Conservation (phyloP, 2,329 filamentous ascomycete species). For the Xylariaceae sp. region DNA sequence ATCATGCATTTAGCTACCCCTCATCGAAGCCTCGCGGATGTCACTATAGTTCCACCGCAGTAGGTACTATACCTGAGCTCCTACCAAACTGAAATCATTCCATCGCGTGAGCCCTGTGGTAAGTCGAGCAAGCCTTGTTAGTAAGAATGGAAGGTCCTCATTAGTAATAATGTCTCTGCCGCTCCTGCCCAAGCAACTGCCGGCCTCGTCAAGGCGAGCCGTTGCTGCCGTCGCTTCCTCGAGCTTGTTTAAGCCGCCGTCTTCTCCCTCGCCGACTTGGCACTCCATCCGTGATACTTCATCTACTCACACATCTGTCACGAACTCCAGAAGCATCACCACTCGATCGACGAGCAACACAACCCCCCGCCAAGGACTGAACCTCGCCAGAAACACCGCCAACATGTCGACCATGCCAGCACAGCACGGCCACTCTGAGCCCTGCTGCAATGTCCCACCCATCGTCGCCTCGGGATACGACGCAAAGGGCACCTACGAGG, state of each 20-base stretch:
- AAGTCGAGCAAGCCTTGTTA: too few species aligned
- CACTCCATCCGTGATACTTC: conserved; percentile 4
- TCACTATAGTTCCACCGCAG: too few species aligned
- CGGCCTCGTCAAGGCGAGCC: conserved; percentile 11
- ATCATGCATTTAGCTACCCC: too few species aligned
- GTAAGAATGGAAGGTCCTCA: too few species aligned
- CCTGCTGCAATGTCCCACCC: conserved; percentile 53
- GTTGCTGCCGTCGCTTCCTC: conserved; percentile 10
- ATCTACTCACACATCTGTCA: conserved; percentile 5
- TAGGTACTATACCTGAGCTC: too few species aligned
- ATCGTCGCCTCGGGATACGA: conserved; percentile 48
- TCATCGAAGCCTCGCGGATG: too few species aligned
- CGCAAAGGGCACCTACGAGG: conserved; percentile 48
- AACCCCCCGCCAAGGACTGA: conserved; percentile 5
- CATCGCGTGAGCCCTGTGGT: too few species aligned
- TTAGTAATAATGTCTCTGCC: too few species aligned
- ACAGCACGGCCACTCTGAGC: conserved; percentile 43
- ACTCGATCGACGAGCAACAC: conserved; percentile 6
- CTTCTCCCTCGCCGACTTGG: conserved; percentile 6
- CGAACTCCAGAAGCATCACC: conserved; percentile 8
- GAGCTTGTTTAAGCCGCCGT: conserved; percentile 6
- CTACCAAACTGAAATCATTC: too few species aligned
- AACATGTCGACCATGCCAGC: conserved; percentile 44
- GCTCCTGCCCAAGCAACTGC: conserved; percentile 10
- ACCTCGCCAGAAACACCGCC: conserved; percentile 11